Evolutionary conservation across 129 eudicot species (phyloP).

Genomic region (Deinandra increscens): DNA sequence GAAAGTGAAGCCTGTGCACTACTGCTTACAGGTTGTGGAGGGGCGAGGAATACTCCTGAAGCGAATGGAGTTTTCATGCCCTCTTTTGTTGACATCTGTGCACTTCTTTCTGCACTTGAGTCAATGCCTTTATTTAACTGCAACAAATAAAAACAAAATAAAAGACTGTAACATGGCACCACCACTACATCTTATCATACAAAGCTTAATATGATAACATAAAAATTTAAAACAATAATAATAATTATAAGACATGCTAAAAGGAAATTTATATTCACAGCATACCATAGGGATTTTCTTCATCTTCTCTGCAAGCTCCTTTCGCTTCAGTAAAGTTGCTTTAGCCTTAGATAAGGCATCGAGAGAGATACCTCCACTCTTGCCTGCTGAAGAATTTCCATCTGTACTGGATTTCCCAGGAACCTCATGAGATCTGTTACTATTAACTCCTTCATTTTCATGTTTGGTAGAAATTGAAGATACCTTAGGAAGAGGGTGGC

Average conservation of each 20-base stretch:
- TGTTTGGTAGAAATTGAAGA: conserved; percentile 84
- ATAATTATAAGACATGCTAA: not conserved
- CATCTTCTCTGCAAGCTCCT: conserved; percentile 72
- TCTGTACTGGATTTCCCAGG: conserved; percentile 99
- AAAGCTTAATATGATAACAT: not conserved
- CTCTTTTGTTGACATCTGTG: conserved; percentile 42
- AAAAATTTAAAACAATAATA: not conserved
- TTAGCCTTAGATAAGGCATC: conserved; percentile 91
- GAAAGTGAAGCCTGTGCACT: conserved; percentile 23
- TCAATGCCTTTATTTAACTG: conserved; percentile 60
- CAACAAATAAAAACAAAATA: not conserved
- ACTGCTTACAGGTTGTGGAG: conserved; percentile 32
- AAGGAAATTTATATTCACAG: not conserved
- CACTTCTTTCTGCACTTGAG: conserved; percentile 39
- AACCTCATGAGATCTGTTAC: conserved; percentile 99
- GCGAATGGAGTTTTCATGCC: conserved; percentile 37
- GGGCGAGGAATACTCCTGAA: conserved; percentile 44
- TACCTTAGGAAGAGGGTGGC: conserved; percentile 75
- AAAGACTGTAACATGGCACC: conserved; percentile 2
- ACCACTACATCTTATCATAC: not conserved
- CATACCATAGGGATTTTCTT: conserved; percentile 81
- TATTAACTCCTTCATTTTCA: conserved; percentile 99
- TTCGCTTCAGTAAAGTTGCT: conserved; percentile 75
- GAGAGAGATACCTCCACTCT: conserved; percentile 73
- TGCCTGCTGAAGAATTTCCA: conserved; percentile 77